Percentiles rank a stretch among this genome's conserved stretches.
phyloP scores from a whole-genome alignment of 2,329 filamentous ascomycete genomes.

The Cordyceps fumosorosea region DNA sequence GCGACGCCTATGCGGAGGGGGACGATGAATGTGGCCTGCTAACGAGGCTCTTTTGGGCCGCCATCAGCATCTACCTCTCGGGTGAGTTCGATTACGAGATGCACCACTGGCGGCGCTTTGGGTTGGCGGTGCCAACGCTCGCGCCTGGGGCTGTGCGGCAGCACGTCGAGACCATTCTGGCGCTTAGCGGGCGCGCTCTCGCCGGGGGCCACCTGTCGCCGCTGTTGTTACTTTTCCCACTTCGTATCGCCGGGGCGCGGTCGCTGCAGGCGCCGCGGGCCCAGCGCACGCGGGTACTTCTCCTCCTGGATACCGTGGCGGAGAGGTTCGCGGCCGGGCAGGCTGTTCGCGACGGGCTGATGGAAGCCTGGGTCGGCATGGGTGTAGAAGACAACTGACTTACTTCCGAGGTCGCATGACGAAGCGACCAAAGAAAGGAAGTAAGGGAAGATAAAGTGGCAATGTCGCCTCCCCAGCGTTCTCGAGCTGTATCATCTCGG shows the following conservation, averaged over 20 bases:
- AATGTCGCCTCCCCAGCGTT: too few relatives aligned
- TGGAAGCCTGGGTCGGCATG: neutral
- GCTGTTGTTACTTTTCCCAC: constrained; percentile 28
- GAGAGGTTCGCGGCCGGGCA: constrained; percentile 22
- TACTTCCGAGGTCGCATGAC: neutral
- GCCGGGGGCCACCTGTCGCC: constrained; percentile 22
- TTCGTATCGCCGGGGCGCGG: constrained; percentile 28
- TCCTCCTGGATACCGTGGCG: constrained; percentile 17
- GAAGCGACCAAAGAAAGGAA: neutral
- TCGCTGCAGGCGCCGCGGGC: constrained; percentile 14
- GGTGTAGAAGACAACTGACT: neutral
- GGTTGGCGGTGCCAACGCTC: constrained; percentile 19
- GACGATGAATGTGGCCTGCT: constrained; percentile 18
- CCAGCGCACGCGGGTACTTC: constrained; percentile 20
- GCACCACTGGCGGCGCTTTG: constrained; percentile 21
- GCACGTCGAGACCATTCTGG: constrained; percentile 23
- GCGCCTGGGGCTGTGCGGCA: constrained; percentile 17
- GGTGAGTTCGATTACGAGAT: constrained; percentile 31
- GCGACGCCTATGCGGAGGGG: neutral
- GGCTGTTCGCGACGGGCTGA: constrained; percentile 11
- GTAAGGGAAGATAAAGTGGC: too few relatives aligned
- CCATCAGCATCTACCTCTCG: constrained; percentile 31
- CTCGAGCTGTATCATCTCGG: too few relatives aligned
- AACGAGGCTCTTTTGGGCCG: constrained; percentile 21
- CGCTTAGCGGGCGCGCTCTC: constrained; percentile 15